These are phyloP conservation scores for Sanghuangporus baumii DNA, from an alignment of 1,284 basidiomycete genomes.

Conservation along the genomic window DNA sequence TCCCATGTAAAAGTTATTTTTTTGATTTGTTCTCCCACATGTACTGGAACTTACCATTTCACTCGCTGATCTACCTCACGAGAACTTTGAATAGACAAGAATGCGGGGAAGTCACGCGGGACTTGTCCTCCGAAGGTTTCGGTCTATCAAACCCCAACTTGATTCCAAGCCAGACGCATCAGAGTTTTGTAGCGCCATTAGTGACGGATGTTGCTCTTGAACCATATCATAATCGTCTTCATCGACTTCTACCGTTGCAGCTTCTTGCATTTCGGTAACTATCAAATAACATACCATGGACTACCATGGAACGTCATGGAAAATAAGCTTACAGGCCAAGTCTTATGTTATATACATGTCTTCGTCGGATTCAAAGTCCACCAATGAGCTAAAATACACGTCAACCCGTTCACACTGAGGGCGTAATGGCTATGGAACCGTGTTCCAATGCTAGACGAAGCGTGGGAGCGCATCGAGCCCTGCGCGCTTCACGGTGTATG, in stretches of 20 bases:
- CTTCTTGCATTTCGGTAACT: too few species aligned
- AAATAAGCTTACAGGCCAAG: too few species aligned
- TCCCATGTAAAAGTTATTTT: background rate
- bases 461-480: background rate
- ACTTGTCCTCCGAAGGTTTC: background rate
- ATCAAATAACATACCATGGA: too few species aligned
- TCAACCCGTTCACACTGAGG: too few species aligned
- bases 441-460: background rate
- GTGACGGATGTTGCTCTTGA: too few species aligned
- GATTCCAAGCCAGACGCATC: background rate
- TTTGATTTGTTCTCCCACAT: too few species aligned
- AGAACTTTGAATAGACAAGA: background rate
- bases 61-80: background rate
- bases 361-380: too few species aligned
- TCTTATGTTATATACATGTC: too few species aligned
- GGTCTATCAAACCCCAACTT: background rate
- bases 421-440: background rate
- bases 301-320: too few species aligned
- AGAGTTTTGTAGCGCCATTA: background rate
- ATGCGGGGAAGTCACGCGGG: background rate
- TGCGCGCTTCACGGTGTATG: background rate
- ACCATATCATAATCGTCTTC: too few species aligned
- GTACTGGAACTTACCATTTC: background rate
- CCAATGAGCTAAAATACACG: too few species aligned
- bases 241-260: too few species aligned